Evolutionary conservation across 1,139 yeast species (phyloP).

Genomic region (Ashbya aceris): DNA sequence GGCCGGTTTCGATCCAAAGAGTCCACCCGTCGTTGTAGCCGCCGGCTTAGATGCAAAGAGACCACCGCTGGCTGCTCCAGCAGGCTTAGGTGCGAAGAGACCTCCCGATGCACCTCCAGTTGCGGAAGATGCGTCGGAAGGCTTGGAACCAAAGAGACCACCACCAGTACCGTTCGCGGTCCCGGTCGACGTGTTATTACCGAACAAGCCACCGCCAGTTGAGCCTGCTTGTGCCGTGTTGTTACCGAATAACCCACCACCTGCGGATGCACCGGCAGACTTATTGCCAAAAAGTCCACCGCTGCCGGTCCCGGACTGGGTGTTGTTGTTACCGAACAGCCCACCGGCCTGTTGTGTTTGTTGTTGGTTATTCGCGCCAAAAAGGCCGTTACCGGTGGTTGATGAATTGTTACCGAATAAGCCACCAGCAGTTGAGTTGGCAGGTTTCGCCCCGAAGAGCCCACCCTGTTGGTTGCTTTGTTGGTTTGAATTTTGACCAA

Average conservation of each 20-base stretch:
- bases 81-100: slow-evolving; percentile 1
- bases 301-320: slow-evolving; percentile 12
- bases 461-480: slow-evolving; percentile 17
- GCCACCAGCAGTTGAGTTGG: slow-evolving; percentile 29
- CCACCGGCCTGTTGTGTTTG: slow-evolving; percentile 1
- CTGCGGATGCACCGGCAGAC: slow-evolving; percentile 10
- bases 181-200: slow-evolving; percentile 16
- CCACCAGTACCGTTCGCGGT: slow-evolving; percentile 15
- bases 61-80: slow-evolving; percentile 18
- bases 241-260: slow-evolving; percentile 31
- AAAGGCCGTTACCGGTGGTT: slow-evolving; percentile 28
- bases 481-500: slow-evolving; percentile 20
- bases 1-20: slow-evolving; percentile 29
- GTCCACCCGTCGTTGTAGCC: slow-evolving; percentile 17
- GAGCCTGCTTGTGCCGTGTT: slow-evolving; percentile 9
- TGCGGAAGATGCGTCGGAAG: slow-evolving; percentile 20
- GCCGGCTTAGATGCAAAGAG: slow-evolving; percentile 29
- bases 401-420: slow-evolving; percentile 21
- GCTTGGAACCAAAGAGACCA: slow-evolving; percentile 26
- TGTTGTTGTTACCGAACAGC: slow-evolving; percentile 21
- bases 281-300: slow-evolving; percentile 1
- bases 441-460: slow-evolving; percentile 21
- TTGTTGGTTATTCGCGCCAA: slow-evolving; percentile 7
- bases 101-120: background rate
- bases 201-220: slow-evolving; percentile 26